Evolutionary conservation across 495 filamentous ascomycete genomes (phyloP).

Genomic region (Articulospora tetracladia): DNA sequence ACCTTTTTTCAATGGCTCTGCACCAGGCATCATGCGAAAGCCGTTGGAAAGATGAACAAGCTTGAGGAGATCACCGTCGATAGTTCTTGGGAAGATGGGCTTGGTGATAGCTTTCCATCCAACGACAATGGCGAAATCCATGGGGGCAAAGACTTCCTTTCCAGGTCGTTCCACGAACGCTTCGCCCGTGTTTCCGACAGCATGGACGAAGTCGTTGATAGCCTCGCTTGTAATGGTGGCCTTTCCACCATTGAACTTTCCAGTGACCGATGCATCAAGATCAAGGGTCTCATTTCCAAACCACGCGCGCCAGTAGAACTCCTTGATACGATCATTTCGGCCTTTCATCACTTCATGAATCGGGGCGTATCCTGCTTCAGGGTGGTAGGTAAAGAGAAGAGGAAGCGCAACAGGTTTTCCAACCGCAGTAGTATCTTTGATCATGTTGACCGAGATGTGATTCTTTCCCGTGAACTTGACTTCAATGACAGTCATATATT

Average conservation of each 20-base stretch:
- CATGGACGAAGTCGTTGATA: conserved; percentile 97
- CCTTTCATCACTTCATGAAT: conserved; percentile 93
- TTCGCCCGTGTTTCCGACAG: conserved; percentile 95
- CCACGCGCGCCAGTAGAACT: conserved; percentile 97
- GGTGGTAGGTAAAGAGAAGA: conserved; percentile 85
- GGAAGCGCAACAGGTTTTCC: conserved; percentile 74
- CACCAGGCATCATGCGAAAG: conserved; percentile 97
- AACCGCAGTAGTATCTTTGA: conserved; percentile 83
- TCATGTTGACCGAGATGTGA: conserved; percentile 79
- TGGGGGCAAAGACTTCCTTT: conserved; percentile 91
- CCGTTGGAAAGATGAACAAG: conserved; percentile 94
- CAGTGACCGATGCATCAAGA: conserved; percentile 77
- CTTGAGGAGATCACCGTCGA: conserved; percentile 92
- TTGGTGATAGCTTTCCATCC: conserved; percentile 99
- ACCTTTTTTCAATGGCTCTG: conserved; percentile 88
- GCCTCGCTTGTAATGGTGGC: conserved; percentile 82
- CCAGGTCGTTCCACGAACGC: conserved; percentile 97
- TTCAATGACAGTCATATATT: conserved; percentile 79
- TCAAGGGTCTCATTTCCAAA: conserved; percentile 85
- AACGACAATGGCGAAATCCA: conserved; percentile 98
- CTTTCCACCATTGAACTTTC: conserved; percentile 83
- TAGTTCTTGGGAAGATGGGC: conserved; percentile 92
- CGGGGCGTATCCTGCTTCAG: conserved; percentile 90
- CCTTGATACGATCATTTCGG: conserved; percentile 93
- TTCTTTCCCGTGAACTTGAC: conserved; percentile 68